phyloP scores from a whole-genome alignment of 106 monocot genomes.

The Amphibolis antarctica region DNA sequence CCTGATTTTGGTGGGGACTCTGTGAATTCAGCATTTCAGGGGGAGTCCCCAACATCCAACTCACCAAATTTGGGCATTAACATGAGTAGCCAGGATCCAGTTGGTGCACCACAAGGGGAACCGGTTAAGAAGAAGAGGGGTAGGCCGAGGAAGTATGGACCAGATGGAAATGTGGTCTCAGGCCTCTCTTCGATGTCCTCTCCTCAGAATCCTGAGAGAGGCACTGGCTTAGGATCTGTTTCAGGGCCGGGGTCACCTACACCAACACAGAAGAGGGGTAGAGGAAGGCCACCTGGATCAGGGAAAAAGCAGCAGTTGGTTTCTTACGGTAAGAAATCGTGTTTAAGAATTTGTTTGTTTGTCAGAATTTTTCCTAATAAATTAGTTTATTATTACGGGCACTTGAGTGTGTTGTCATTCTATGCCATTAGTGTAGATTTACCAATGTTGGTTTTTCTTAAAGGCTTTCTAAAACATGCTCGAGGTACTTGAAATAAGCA shows the following conservation, averaged over 20 bases:
- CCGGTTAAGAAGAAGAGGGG: conserved; percentile 55
- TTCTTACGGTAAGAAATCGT: conserved; percentile 11
- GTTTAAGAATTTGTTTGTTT: background rate
- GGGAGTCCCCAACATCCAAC: conserved; percentile 18
- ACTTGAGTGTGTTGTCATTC: no score
- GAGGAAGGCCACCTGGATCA: conserved; percentile 33
- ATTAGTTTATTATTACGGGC: no score
- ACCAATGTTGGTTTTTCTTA: no score
- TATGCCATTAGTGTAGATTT: no score
- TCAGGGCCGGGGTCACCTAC: conserved; percentile 14
- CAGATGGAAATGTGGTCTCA: conserved; percentile 29
- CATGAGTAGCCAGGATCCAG: background rate
- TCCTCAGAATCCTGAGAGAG: conserved; percentile 6
- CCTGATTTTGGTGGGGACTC: conserved; percentile 10
- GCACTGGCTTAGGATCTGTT: conserved; percentile 7
- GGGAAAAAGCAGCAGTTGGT: conserved; percentile 20
- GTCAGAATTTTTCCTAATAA: no score
- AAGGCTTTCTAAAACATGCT: no score
- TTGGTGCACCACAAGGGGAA: background rate
- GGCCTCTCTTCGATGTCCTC: conserved; percentile 26
- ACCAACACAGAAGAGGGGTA: conserved; percentile 39
- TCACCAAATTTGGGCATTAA: conserved; percentile 1
- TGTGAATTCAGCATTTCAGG: conserved; percentile 11
- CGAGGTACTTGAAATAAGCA: no score
- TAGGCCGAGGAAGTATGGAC: conserved; percentile 61